Evolutionary conservation across 1,139 yeast genomes (phyloP), one percentile per base, ranked within the genome.

Genomic region (Debaryomyces udenii): DNA sequence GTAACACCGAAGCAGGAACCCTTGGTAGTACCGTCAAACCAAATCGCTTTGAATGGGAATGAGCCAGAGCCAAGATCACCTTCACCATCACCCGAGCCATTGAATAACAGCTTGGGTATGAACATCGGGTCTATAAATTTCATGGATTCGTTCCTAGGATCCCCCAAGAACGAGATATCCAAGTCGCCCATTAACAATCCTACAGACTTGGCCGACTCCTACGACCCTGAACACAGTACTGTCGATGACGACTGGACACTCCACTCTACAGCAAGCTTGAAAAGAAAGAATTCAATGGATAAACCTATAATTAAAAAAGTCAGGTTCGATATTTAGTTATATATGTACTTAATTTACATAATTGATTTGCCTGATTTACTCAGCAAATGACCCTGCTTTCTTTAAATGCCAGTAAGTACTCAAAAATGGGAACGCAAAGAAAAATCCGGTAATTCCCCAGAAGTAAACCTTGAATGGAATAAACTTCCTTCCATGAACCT

Each of bases 401-500:
- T 80, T 81, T 73, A 84, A 68, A 71, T 85, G 91, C 68, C 81
- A 83, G 63, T 64, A 80, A 46, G 79, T 68, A 40, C 86, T 76
- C 54, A 84, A 68, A 74, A 84, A 81, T 63, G 95, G 94, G 64
- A 86, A 70, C 40, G 67, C 62, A 53, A 73, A 73, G 66, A 71
- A 70, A 58, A 68, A 62, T 5, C 90, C 83, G 61, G 88, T 79
- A 70, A 81, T 83, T 42, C 91, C 82, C 77, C 87, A 85, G 76
- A 84, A 96, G 52, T 83, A 76, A 40, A 88, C 72, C 55, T 82
- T 85, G 66, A 80, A 89, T 51, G 98, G 98, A 51, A 91, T 78
- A 45, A 43, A 54, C 74, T 82, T 86, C 80, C 96, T 88, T 79
- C 82, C 76, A 78, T 88, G 89, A 51, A 93, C 94, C 76, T 82